These are phyloP conservation scores for Verticillium albo-atrum DNA, from an alignment of 2,329 filamentous ascomycete genomes.

Conservation along the genomic window DNA sequence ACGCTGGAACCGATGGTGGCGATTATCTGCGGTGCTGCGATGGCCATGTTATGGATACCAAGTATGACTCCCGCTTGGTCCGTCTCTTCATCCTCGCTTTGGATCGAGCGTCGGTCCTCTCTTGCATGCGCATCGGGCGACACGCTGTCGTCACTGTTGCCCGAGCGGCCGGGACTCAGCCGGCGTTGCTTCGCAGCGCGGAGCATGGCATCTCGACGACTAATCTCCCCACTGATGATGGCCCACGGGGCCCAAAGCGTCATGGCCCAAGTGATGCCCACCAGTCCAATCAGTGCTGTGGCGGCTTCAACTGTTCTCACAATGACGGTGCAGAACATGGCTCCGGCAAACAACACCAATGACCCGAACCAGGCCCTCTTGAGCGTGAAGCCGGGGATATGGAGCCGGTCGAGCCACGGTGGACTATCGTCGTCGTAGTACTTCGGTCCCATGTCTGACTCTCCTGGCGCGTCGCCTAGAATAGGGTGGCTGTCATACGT, in stretches of 20 bases:
- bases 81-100: constrained; percentile 47
- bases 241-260: constrained; percentile 94
- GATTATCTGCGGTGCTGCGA: constrained; percentile 86
- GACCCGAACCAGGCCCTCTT: constrained; percentile 83
- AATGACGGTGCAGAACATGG: constrained; percentile 81
- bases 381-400: constrained; percentile 80
- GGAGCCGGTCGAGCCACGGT: constrained; percentile 54
- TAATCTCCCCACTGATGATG: constrained; percentile 89
- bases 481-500: constrained; percentile 57
- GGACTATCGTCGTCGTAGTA: constrained; percentile 28
- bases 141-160: not conserved
- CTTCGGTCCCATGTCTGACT: constrained; percentile 22
- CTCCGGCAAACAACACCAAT: constrained; percentile 74
- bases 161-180: not conserved
- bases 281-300: constrained; percentile 71
- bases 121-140: not conserved
- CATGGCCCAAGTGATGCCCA: constrained; percentile 89
- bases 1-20: constrained; percentile 79
- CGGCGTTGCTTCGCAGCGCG: constrained; percentile 30
- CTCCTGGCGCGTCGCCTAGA: constrained; percentile 21
- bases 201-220: constrained; percentile 64
- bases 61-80: constrained; percentile 87
- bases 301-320: constrained; percentile 67
- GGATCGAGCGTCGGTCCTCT: not conserved
- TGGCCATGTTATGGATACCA: constrained; percentile 92